Conservation (phyloP, 1,284 basidiomycete genomes). For the Trichosporon inkin region DNA sequence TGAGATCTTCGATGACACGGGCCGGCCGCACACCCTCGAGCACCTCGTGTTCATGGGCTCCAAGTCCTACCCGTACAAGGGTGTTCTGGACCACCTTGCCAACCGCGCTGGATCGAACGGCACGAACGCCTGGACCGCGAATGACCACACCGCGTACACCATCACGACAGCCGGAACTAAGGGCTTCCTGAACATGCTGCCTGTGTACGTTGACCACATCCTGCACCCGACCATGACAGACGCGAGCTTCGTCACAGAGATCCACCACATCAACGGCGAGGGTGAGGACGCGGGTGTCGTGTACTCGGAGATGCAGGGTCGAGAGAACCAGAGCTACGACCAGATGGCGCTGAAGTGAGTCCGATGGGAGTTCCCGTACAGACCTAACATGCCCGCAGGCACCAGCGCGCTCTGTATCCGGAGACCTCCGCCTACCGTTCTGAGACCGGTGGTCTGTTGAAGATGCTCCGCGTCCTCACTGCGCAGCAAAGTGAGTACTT, state of each 20-base stretch:
- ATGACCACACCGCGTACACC: slow-evolving; percentile 81
- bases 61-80: slow-evolving; percentile 93
- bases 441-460: slow-evolving; percentile 96
- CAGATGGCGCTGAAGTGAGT: slow-evolving; percentile 77
- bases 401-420: slow-evolving; percentile 76
- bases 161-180: slow-evolving; percentile 95
- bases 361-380: slow-evolving; percentile 11
- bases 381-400: slow-evolving; percentile 51
- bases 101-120: slow-evolving; percentile 93
- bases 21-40: slow-evolving; percentile 89
- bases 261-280: slow-evolving; percentile 85
- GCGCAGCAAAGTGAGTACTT: slow-evolving; percentile 75
- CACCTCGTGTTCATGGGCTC: slow-evolving; percentile 93
- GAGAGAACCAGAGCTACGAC: slow-evolving; percentile 87
- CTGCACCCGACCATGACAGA: slow-evolving; percentile 92
- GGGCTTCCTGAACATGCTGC: slow-evolving; percentile 89
- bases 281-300: slow-evolving; percentile 95
- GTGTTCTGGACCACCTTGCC: slow-evolving; percentile 93
- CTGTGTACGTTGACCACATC: slow-evolving; percentile 95
- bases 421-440: slow-evolving; percentile 82
- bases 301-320: slow-evolving; percentile 96
- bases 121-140: slow-evolving; percentile 65
- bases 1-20: slow-evolving; percentile 92
- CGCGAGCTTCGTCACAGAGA: slow-evolving; percentile 87
- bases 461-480: slow-evolving; percentile 76